Percentiles rank a stretch among this genome's conserved stretches.
Evolutionary conservation across 164 flowering plant species (phyloP).

Genomic region (Liquidambar formosana): DNA sequence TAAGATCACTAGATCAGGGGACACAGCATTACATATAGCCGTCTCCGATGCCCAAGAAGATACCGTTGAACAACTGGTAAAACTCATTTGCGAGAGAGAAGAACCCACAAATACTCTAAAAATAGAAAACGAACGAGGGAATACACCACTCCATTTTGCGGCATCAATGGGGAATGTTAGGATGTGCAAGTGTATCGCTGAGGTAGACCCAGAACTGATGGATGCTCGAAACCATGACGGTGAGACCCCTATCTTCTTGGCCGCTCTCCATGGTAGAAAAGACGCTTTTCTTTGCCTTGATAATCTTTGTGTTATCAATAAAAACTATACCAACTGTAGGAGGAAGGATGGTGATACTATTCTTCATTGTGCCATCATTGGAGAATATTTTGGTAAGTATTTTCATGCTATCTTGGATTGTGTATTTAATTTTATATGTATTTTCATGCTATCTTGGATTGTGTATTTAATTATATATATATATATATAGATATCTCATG

Average conservation of each 20-base stretch:
- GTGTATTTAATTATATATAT: too few relatives aligned
- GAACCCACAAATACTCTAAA: neutral
- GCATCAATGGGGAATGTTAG: conserved; percentile 27
- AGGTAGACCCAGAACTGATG: neutral
- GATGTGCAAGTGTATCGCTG: conserved; percentile 26
- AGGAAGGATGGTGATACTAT: conserved; percentile 31
- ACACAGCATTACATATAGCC: conserved; percentile 38
- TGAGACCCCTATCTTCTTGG: conserved; percentile 38
- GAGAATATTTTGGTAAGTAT: conserved; percentile 33
- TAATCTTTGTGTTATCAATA: neutral
- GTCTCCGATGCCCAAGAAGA: conserved; percentile 22
- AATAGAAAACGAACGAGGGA: conserved; percentile 18
- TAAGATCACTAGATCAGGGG: conserved; percentile 24
- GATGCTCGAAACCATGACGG: conserved; percentile 11
- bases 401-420: neutral
- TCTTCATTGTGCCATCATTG: conserved; percentile 35
- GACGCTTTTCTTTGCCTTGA: conserved; percentile 31
- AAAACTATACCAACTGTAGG: neutral
- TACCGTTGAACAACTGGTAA: conserved; percentile 13
- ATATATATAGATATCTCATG: neutral
- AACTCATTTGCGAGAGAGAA: neutral
- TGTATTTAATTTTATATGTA: too few relatives aligned
- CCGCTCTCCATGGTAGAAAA: conserved; percentile 30
- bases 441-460: neutral
- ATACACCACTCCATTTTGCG: conserved; percentile 38